Evolutionary conservation across 2,329 filamentous ascomycete species (phyloP), one percentile per base, ranked within the genome.

Genomic region (Cladophialophora bantiana): DNA sequence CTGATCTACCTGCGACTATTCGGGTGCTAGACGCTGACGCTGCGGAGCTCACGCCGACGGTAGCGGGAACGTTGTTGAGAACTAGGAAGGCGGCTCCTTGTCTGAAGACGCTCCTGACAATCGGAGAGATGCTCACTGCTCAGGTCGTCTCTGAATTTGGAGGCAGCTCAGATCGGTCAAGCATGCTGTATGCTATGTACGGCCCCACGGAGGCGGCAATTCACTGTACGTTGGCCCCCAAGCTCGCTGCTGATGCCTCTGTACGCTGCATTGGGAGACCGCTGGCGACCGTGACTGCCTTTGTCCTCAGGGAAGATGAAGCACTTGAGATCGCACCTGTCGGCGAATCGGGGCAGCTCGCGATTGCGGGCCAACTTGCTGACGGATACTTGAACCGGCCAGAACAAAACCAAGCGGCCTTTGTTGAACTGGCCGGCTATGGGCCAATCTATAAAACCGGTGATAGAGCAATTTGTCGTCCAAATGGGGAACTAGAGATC

Each of bases 171-270:
- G 75, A 74, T 0, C 79, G 78, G 7, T 75, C 81, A 1, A 89
- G 90, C 71, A 88, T 96, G 52, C 83, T 97, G 0, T 94, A 92
- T 85, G 94, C 89, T 38, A 96, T 97, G 93, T 97, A 97, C 75
- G 94, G 94, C 0, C 94, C 94, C 1, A 97, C 94, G 0, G 94
- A 97, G 79, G 92, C 92, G 7, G 88, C 93, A 0, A 96, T 97
- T 65, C 94, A 97, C 76, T 97, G 92, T 75, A 96, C 92, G 0
- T 78, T 95, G 4, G 89, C 92, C 70, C 81, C 89, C 0, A 80
- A 82, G 0, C 89, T 96, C 72, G 75, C 79, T 5, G 81, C 83
- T 4, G 76, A 78, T 20, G 86, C 85, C 7, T 83, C 86, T 2
- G 86, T 88, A 4, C 85, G 86, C 3, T 90, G 88, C 57, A 95